Conservation (phyloP, 2,329 filamentous ascomycete species). For the Epichloe sp. region DNA sequence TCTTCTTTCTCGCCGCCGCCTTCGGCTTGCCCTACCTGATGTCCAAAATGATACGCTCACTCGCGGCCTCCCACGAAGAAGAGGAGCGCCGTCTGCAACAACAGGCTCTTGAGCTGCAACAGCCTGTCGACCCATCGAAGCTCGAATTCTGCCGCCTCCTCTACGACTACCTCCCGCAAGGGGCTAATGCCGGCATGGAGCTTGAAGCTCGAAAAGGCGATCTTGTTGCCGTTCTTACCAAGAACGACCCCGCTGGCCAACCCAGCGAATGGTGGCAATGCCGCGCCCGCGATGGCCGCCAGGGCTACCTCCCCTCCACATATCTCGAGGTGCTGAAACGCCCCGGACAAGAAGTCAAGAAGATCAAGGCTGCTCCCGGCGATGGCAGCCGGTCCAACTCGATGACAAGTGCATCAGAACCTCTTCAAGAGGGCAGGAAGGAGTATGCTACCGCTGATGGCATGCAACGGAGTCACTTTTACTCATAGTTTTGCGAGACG, state of each 20-base stretch:
- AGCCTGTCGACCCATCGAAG: slow-evolving; percentile 69
- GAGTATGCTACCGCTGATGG: slow-evolving; percentile 40
- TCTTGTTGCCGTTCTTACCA: slow-evolving; percentile 84
- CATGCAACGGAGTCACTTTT: slow-evolving; percentile 47
- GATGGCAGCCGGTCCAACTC: slow-evolving; percentile 36
- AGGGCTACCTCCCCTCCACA: slow-evolving; percentile 83
- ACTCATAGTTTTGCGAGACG: slow-evolving; percentile 27
- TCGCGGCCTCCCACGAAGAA: slow-evolving; percentile 76
- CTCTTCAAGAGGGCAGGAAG: slow-evolving; percentile 30
- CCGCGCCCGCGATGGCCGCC: slow-evolving; percentile 72
- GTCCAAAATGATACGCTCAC: slow-evolving; percentile 81
- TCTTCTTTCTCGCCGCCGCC: slow-evolving; percentile 89
- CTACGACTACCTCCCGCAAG: slow-evolving; percentile 83
- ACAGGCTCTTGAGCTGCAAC: slow-evolving; percentile 35
- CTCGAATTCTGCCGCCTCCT: slow-evolving; percentile 92
- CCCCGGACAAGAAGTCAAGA: slow-evolving; percentile 36
- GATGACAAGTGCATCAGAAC: slow-evolving; percentile 30
- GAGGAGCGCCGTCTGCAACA: slow-evolving; percentile 49
- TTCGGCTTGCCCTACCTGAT: slow-evolving; percentile 95
- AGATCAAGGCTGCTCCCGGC: slow-evolving; percentile 36
- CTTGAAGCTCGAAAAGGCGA: slow-evolving; percentile 90
- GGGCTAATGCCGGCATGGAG: slow-evolving; percentile 54
- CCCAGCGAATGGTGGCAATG: slow-evolving; percentile 97
- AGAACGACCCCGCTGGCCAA: slow-evolving; percentile 83
- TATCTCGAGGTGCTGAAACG: slow-evolving; percentile 67